These are phyloP conservation scores for Cucumis hystrix DNA, from an alignment of 306 rosid species.

Conservation along the genomic window DNA sequence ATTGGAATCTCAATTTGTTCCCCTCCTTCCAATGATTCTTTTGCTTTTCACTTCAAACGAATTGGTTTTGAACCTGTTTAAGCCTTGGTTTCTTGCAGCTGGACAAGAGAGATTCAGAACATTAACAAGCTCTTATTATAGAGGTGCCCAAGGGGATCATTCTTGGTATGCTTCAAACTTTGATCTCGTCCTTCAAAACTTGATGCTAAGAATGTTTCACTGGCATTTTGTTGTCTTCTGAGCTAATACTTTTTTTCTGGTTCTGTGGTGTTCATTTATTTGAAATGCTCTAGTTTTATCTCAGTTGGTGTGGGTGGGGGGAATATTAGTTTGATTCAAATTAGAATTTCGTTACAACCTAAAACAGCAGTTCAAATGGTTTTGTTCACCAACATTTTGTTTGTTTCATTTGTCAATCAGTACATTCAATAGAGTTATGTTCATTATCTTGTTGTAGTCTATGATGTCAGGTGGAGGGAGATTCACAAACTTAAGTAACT, in stretches of 20 bases:
- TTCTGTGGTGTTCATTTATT: background rate
- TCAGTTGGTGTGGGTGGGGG: background rate
- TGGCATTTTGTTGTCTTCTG: background rate
- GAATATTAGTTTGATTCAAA: background rate
- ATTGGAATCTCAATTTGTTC: background rate
- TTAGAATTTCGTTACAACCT: background rate
- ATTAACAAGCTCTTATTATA: constrained; percentile 75
- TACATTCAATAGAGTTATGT: background rate
- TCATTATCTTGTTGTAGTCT: constrained; percentile 31
- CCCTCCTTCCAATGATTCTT: background rate
- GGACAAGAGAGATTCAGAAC: constrained; percentile 98
- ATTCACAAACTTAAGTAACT: constrained; percentile 40
- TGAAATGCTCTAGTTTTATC: background rate
- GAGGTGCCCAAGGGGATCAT: constrained; percentile 91
- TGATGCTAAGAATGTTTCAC: background rate
- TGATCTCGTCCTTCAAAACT: background rate
- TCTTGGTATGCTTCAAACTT: constrained; percentile 47
- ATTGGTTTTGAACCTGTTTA: background rate
- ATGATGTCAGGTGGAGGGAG: constrained; percentile 84
- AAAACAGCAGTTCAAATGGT: background rate
- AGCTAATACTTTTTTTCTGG: background rate
- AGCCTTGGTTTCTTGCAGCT: constrained; percentile 46
- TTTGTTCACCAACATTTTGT: background rate
- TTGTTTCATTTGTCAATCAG: background rate
- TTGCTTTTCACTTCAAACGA: background rate